phyloP scores from a whole-genome alignment of 257 asterid genomes.

The Mitragyna speciosa region DNA sequence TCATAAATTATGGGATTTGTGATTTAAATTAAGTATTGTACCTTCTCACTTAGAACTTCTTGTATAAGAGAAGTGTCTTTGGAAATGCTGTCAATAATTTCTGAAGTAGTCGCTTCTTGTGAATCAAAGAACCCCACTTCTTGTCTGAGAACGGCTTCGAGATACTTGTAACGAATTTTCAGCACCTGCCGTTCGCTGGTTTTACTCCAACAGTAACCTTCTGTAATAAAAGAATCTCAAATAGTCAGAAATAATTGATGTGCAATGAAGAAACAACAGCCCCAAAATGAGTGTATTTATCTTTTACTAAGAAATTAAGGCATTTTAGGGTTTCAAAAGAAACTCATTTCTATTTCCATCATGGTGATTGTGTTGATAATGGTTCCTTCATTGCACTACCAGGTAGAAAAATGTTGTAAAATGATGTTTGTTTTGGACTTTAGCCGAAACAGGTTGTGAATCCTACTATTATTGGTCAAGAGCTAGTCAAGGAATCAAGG shows the following conservation, averaged over 20 bases:
- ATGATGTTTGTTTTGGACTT: background rate
- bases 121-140: conserved; percentile 90
- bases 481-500: background rate
- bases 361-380: background rate
- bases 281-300: background rate
- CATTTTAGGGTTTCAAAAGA: conserved; percentile 13
- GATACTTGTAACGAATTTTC: conserved; percentile 69
- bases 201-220: conserved; percentile 93
- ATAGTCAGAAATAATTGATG: background rate
- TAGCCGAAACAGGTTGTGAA: background rate
- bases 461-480: background rate
- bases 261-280: background rate
- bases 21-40: conserved; percentile 13
- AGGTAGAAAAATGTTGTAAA: background rate
- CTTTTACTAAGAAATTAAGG: background rate
- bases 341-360: background rate
- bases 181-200: conserved; percentile 76
- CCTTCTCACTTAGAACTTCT: conserved; percentile 91
- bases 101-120: conserved; percentile 85
- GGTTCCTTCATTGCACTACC: background rate
- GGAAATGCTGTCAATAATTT: conserved; percentile 70
- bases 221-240: conserved; percentile 36
- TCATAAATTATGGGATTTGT: background rate
- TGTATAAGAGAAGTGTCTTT: conserved; percentile 80
- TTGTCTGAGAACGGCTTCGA: conserved; percentile 78